phyloP scores from a whole-genome alignment of 2,329 filamentous ascomycete species.

The Cadophora gregata region DNA sequence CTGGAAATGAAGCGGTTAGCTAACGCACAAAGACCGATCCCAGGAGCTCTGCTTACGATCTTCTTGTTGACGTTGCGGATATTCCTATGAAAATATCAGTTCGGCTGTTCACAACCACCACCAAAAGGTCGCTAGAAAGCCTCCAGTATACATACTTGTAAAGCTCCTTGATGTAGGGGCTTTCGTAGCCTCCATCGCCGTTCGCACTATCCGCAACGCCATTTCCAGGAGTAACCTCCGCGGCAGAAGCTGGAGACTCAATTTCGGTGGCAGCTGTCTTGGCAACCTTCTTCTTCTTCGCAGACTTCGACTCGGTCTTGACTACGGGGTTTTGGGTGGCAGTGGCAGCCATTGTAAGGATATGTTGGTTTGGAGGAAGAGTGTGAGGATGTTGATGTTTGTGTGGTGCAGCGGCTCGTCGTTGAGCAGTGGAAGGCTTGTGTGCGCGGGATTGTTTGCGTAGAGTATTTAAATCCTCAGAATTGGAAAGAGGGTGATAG shows the following conservation, averaged over 20 bases:
- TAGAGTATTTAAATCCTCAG: conserved; percentile 10
- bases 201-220: conserved; percentile 49
- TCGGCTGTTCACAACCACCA: not conserved
- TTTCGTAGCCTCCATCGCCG: conserved; percentile 69
- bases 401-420: conserved; percentile 24
- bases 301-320: conserved; percentile 67
- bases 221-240: conserved; percentile 56
- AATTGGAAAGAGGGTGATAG: conserved; percentile 12
- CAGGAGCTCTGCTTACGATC: conserved; percentile 67
- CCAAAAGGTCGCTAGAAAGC: too few relatives aligned
- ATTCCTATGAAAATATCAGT: conserved; percentile 61
- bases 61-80: conserved; percentile 95
- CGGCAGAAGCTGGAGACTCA: conserved; percentile 51
- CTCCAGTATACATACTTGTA: conserved; percentile 72
- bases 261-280: conserved; percentile 63
- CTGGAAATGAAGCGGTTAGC: conserved; percentile 49
- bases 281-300: conserved; percentile 71
- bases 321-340: conserved; percentile 67
- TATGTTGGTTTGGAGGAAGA: conserved; percentile 6
- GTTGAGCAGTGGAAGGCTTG: conserved; percentile 22
- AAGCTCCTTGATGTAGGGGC: conserved; percentile 83
- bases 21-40: not conserved
- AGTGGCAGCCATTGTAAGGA: conserved; percentile 65
- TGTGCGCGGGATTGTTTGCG: conserved; percentile 4
- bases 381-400: conserved; percentile 17